These are phyloP conservation scores for Leccinum ambiguum DNA, from an alignment of 1,284 basidiomycete species.

Conservation along the genomic window DNA sequence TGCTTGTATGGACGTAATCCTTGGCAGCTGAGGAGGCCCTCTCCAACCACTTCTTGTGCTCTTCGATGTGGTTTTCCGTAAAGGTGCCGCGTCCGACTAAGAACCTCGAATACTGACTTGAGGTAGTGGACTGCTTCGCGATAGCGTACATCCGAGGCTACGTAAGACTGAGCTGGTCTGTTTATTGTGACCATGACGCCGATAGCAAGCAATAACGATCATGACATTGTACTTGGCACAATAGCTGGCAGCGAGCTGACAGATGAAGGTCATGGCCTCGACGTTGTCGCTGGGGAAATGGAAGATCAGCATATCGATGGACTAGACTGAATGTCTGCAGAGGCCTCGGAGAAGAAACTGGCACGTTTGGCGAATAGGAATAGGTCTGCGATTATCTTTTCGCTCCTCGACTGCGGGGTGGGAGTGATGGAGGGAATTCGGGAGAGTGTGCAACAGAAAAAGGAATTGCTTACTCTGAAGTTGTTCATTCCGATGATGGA, in stretches of 20 bases:
- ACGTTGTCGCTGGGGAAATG: slow-evolving; percentile 99
- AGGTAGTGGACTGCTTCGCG: slow-evolving; percentile 89
- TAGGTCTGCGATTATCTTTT: slow-evolving; percentile 53
- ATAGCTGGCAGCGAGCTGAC: slow-evolving; percentile 97
- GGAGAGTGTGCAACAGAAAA: slow-evolving; percentile 10
- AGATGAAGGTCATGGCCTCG: slow-evolving; percentile 98
- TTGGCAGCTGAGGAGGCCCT: slow-evolving; percentile 89
- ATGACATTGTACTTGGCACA: slow-evolving; percentile 99
- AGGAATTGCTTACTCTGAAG: too few species aligned
- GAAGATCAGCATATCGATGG: slow-evolving; percentile 98
- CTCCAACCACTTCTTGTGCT: slow-evolving; percentile 98
- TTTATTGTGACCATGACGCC: slow-evolving; percentile 98
- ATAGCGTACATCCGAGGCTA: slow-evolving; percentile 99
- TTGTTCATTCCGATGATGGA: too few species aligned
- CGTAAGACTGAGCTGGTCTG: slow-evolving; percentile 98
- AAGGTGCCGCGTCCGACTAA: slow-evolving; percentile 93
- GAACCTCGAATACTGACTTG: slow-evolving; percentile 91
- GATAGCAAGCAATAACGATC: slow-evolving; percentile 98
- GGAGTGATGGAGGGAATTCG: slow-evolving; percentile 24
- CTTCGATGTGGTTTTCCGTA: slow-evolving; percentile 95
- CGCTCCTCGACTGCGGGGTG: slow-evolving; percentile 37
- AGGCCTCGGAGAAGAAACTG: slow-evolving; percentile 13
- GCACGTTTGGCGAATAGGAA: slow-evolving; percentile 43
- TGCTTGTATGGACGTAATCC: slow-evolving; percentile 90
- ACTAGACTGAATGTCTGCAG: slow-evolving; percentile 39